Evolutionary conservation across 2,329 filamentous ascomycete species (phyloP), one percentile per base, ranked within the genome.

Genomic region (Hymenoscyphus albidus): DNA sequence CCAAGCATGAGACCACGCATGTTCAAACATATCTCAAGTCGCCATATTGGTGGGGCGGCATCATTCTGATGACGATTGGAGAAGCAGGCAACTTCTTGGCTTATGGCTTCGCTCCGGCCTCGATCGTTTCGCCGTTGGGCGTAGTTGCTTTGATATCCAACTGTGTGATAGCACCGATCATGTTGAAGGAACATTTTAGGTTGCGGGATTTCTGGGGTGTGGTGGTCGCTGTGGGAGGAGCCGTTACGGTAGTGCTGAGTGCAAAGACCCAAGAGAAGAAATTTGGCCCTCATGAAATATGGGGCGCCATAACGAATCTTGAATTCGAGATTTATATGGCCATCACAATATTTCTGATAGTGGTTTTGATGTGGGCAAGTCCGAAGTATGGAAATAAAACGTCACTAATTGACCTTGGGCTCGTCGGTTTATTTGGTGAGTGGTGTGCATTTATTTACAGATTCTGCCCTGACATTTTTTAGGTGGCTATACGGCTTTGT

Each of bases 131-230:
- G 40, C 95, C 95, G 0, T 82, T 99, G 5, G 95, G 95, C 10
- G 95, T 99, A n/a, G 95, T 99, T 13, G 95, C 95, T 1, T 81
- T 99, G 67, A 88, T 99, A 57, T 97, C 93, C 56, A 99, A 99
- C 78, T 99, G 95, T 77, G 86, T 99, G 66, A 97, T 99, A 75
- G 95, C 95, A 2, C 95, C 95, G 0, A 88, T 95, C 67, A 88
- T 99, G 82, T 88, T 99, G 70, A 93, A 97, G 74, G 95, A 99
- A 78, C 83, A 82, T 60, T 97, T 99, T 74, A 88, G 95, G 40
- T 83, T 83, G 70, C 86, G 92, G 60, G 95, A 99, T 77, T 89
- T 93, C 58, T 87, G 91, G 79, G 95, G 95, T 10, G 94, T 99
- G 5, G 76, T 97, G 35, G 86, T 98, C 69, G 91, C 95, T 32